phyloP scores from a whole-genome alignment of 805 yeast genomes.

The Clavispora vitiphila region DNA sequence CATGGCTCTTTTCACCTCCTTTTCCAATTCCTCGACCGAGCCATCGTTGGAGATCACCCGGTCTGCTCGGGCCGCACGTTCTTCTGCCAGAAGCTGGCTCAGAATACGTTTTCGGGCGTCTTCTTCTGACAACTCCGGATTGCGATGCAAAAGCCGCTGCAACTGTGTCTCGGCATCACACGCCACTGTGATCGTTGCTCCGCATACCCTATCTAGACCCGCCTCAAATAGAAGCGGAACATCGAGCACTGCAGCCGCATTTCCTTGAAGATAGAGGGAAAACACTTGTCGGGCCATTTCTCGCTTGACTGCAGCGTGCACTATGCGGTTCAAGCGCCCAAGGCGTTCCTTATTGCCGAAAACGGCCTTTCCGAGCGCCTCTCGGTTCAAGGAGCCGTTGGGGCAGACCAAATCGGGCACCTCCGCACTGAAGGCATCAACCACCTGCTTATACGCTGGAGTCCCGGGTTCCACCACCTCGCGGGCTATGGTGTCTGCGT shows the following conservation, averaged over 20 bases:
- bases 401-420: slow-evolving; percentile 45
- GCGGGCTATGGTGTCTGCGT: slow-evolving; percentile 87
- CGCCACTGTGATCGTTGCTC: slow-evolving; percentile 60
- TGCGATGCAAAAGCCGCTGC: slow-evolving; percentile 58
- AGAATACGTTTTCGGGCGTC: slow-evolving; percentile 71
- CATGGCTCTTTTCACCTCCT: slow-evolving; percentile 19
- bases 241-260: slow-evolving; percentile 67
- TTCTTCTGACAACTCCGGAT: slow-evolving; percentile 55
- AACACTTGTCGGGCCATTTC: slow-evolving; percentile 58
- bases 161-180: slow-evolving; percentile 58
- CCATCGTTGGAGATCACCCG: slow-evolving; percentile 59
- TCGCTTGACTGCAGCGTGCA: slow-evolving; percentile 81
- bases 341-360: slow-evolving; percentile 65
- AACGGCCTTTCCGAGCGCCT: slow-evolving; percentile 71
- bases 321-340: slow-evolving; percentile 59
- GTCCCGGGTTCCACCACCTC: slow-evolving; percentile 80
- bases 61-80: slow-evolving; percentile 58
- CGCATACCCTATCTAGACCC: slow-evolving; percentile 66
- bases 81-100: slow-evolving; percentile 67
- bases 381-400: slow-evolving; percentile 55
- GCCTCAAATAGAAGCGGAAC: slow-evolving; percentile 89
- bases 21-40: slow-evolving; percentile 19
- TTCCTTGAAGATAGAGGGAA: slow-evolving; percentile 52
- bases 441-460: slow-evolving; percentile 62
- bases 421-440: slow-evolving; percentile 50